Base-by-base conservation (phyloP, 2,329 filamentous ascomycete genomes). In the Reticulascus tulasneorum region DNA sequence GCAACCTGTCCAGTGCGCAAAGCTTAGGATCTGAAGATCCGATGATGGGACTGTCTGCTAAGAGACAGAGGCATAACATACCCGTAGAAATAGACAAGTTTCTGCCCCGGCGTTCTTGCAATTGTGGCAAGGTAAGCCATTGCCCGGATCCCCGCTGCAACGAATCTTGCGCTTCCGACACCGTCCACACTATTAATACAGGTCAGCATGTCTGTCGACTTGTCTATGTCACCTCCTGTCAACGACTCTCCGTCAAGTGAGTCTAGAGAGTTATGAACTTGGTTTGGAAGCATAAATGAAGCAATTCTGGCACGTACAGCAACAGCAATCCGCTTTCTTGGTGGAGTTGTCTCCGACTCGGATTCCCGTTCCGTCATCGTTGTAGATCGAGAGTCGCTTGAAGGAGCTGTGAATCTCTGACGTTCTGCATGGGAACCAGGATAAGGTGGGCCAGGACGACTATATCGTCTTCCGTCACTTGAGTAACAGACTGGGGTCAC, bases 161-260 rank as follows among this genome's bases (percentile, higher is more conserved):
- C 87, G 84, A 51, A 97, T 97, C 70, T 97, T 97, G 40, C 91
- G 79, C 65, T 91, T 90, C 42, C 91, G 80, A 62, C 91, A 97
- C 48, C 91, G 80, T 23, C 80, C 79, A 59, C 91, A 97, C 91
- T 96, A 47, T 38, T 15, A 26, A 31, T 33, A n/a, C 31, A 21
- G 35, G 40, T 42, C 28, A 42, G 40, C 33, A 38, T 36, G 28
- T 32, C 25, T 32, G 31, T 16, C 32, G 15, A 23, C 23, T 22
- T 28, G 8, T 27, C 31, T 38, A 20, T 29, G 33, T 28, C 27
- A 21, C 17, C 25, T 31, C 22, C 28, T 15, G 18, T 18, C 21
- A 16, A 29, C 15, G 22, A 21, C 11, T 35, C 18, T n/a, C 13
- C 24, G 22, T 17, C 19, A 10, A 10, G 16, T 12, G 16, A 9